These are phyloP conservation scores for Clitocybe nebularis DNA, from an alignment of 1,284 basidiomycete genomes.

Conservation along the genomic window DNA sequence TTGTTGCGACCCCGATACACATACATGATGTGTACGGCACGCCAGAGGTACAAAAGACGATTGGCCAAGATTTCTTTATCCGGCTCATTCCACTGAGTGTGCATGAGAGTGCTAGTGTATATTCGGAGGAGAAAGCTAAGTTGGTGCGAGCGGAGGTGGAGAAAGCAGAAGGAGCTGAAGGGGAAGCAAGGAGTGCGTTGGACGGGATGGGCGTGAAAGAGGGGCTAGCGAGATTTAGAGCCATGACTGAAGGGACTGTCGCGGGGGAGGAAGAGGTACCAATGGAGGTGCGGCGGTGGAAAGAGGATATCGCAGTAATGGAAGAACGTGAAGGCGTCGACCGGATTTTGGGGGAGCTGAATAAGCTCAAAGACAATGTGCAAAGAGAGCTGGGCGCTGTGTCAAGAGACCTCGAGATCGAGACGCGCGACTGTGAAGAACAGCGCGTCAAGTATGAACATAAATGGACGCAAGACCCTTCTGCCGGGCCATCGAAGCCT, in stretches of 20 bases:
- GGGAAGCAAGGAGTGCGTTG: slow-evolving; percentile 75
- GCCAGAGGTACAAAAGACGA: slow-evolving; percentile 91
- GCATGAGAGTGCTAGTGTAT: slow-evolving; percentile 93
- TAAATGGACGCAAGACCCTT: slow-evolving; percentile 88
- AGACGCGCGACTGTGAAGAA: slow-evolving; percentile 80
- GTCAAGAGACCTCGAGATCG: slow-evolving; percentile 66
- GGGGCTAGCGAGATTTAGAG: slow-evolving; percentile 72
- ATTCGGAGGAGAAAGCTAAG: slow-evolving; percentile 99
- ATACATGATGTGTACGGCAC: slow-evolving; percentile 94
- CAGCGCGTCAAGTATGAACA: slow-evolving; percentile 86
- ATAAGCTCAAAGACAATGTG: slow-evolving; percentile 58
- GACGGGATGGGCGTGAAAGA: slow-evolving; percentile 83
- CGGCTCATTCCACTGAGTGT: slow-evolving; percentile 90
- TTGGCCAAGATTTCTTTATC: slow-evolving; percentile 90
- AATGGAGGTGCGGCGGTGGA: slow-evolving; percentile 70
- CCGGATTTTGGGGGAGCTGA: slow-evolving; percentile 58
- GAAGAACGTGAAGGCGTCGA: slow-evolving; percentile 68
- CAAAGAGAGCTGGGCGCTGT: slow-evolving; percentile 59
- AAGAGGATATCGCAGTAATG: slow-evolving; percentile 68
- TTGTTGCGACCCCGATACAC: slow-evolving; percentile 76
- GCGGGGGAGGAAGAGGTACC: slow-evolving; percentile 72
- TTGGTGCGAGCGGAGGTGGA: slow-evolving; percentile 89
- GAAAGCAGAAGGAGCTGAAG: slow-evolving; percentile 80
- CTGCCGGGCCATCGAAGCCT: slow-evolving; percentile 67
- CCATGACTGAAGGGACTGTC: slow-evolving; percentile 71